phyloP scores from a whole-genome alignment of 2,329 filamentous ascomycete species.

The Capronia coronata region DNA sequence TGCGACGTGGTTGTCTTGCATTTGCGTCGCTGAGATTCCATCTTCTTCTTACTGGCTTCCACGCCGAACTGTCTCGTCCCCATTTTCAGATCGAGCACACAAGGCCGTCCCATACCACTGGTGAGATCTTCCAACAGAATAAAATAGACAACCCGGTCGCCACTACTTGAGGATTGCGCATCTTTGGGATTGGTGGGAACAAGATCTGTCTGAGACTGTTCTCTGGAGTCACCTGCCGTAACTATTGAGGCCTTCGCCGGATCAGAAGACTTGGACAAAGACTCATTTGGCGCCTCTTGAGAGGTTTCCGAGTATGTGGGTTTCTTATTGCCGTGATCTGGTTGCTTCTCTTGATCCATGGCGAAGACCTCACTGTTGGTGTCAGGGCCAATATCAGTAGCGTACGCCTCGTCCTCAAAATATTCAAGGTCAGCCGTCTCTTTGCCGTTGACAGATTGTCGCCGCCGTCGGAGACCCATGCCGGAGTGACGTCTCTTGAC shows the following conservation, averaged over 20 bases:
- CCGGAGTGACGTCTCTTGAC: conserved; percentile 69
- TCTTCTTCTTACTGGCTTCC: conserved; percentile 85
- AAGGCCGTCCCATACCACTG: conserved; percentile 90
- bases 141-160: conserved; percentile 77
- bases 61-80: conserved; percentile 94
- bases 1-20: conserved; percentile 87
- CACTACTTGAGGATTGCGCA: conserved; percentile 53
- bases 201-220: conserved; percentile 4
- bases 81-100: conserved; percentile 98
- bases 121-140: conserved; percentile 90
- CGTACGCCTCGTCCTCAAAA: conserved; percentile 81
- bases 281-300: not conserved
- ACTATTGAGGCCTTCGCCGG: not conserved
- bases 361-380: conserved; percentile 63
- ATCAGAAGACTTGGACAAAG: not conserved
- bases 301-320: not conserved
- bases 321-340: not conserved
- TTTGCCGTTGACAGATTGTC: conserved; percentile 59
- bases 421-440: conserved; percentile 76
- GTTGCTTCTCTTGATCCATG: conserved; percentile 52
- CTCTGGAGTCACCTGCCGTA: not conserved
- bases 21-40: conserved; percentile 85
- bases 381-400: conserved; percentile 70
- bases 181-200: conserved; percentile 68
- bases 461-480: conserved; percentile 70